Evolutionary conservation across 2,329 filamentous ascomycete genomes (phyloP).

Genomic region (Macrophomina tecta): DNA sequence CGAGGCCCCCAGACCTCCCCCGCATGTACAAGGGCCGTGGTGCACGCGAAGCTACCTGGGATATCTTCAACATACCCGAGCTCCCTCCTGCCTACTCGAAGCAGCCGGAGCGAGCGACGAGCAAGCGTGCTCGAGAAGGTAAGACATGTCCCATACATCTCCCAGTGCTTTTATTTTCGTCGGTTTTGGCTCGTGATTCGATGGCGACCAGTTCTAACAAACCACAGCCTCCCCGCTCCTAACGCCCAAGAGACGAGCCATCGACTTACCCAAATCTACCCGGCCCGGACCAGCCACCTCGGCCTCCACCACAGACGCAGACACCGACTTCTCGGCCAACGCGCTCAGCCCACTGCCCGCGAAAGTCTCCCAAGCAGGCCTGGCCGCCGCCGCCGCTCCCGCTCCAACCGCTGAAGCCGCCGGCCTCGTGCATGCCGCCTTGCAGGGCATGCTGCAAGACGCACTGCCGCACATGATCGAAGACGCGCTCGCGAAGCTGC

Average conservation of each 20-base stretch:
- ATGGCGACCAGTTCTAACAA: not conserved
- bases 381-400: not conserved
- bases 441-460: not conserved
- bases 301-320: not conserved
- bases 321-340: not conserved
- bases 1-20: not conserved
- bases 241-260: not conserved
- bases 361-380: not conserved
- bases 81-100: not conserved
- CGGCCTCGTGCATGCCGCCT: not conserved
- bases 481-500: not conserved
- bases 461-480: not conserved
- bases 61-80: not conserved
- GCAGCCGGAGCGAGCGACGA: not conserved
- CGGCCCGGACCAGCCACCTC: not conserved
- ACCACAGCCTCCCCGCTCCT: not conserved
- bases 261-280: not conserved
- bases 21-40: not conserved
- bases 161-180: not conserved
- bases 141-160: not conserved
- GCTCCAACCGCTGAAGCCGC: not conserved
- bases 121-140: not conserved
- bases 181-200: not conserved
- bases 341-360: not conserved
- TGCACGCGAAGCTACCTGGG: not conserved